phyloP scores from a whole-genome alignment of 225 moss, liverwort and hornwort genomes.

The Antitrichia curtipendula region DNA sequence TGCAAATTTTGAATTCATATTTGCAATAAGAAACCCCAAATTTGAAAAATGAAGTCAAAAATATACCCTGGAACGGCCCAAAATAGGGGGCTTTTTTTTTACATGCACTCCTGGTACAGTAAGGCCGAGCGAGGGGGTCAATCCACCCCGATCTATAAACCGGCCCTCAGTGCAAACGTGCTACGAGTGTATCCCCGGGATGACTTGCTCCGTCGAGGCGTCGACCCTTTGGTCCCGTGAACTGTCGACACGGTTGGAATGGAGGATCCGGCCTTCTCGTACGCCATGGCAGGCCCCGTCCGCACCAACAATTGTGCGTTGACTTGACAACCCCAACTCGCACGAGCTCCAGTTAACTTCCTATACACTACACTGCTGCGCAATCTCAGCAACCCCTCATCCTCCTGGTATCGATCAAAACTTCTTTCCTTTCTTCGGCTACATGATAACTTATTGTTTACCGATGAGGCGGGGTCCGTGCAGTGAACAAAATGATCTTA shows the following conservation, averaged over 20 bases:
- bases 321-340: not conserved
- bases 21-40: too few relatives aligned
- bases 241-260: not conserved
- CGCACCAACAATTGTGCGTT: not conserved
- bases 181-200: not conserved
- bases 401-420: not conserved
- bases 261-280: not conserved
- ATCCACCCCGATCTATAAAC: too few relatives aligned
- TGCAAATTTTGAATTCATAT: too few relatives aligned
- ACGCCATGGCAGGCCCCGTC: not conserved
- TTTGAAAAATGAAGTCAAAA: too few relatives aligned
- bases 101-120: too few relatives aligned
- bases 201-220: not conserved
- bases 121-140: too few relatives aligned
- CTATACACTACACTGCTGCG: fast-evolving
- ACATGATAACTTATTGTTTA: not conserved
- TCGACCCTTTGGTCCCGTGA: not conserved
- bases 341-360: not conserved
- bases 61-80: too few relatives aligned
- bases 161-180: too few relatives aligned
- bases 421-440: not conserved
- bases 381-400: not conserved
- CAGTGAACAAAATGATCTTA: not conserved
- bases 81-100: too few relatives aligned
- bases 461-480: not conserved